Percentiles rank a stretch among this genome's conserved stretches.
Evolutionary conservation across 2,329 filamentous ascomycete genomes (phyloP).

Genomic region (Fusarium sp.): DNA sequence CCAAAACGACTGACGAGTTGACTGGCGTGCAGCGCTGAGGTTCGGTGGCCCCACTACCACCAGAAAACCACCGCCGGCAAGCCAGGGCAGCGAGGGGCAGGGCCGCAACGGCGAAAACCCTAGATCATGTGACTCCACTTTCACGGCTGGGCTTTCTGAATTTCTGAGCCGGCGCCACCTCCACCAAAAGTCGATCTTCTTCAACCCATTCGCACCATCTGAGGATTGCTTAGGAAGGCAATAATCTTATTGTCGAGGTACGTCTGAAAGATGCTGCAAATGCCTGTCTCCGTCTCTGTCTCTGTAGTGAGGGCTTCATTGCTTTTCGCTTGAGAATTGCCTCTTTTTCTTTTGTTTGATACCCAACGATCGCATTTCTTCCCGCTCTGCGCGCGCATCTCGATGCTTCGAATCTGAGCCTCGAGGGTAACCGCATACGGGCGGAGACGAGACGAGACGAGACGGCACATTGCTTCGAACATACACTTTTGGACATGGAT

Average conservation of each 20-base stretch:
- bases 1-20: background rate
- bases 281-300: conserved; percentile 40
- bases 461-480: conserved; percentile 6
- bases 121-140: conserved; percentile 48
- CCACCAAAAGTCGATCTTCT: conserved; percentile 44
- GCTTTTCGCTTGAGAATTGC: conserved; percentile 48
- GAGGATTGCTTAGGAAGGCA: conserved; percentile 73
- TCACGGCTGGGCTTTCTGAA: conserved; percentile 20
- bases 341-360: conserved; percentile 8
- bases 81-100: conserved; percentile 14
- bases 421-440: conserved; percentile 12
- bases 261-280: conserved; percentile 64
- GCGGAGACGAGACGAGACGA: conserved; percentile 10
- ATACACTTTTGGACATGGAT: conserved; percentile 26
- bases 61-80: background rate
- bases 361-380: conserved; percentile 19
- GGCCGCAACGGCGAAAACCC: conserved; percentile 39
- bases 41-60: conserved; percentile 2
- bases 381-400: conserved; percentile 18
- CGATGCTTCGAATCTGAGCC: conserved; percentile 29
- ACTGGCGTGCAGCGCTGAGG: background rate
- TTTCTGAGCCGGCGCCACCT: conserved; percentile 48
- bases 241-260: conserved; percentile 71
- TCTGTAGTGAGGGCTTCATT: conserved; percentile 47
- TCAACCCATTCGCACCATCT: conserved; percentile 59